phyloP scores from a whole-genome alignment of 108 stramenopile species.

The Pseudonitzschia delicatissima region DNA sequence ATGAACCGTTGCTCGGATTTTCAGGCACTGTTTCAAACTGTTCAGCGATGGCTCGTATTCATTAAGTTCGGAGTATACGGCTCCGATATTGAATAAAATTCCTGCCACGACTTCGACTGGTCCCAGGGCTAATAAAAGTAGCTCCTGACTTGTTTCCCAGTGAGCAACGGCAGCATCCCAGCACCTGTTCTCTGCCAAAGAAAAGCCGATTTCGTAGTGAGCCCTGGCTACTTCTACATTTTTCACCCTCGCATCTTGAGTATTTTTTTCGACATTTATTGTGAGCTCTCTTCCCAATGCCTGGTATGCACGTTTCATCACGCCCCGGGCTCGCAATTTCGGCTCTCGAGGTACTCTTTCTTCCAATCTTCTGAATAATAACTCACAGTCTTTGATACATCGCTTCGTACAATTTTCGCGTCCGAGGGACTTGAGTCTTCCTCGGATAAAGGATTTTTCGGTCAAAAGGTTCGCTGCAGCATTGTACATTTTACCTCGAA shows the following conservation, averaged over 20 bases:
- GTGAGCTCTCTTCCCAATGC: slow-evolving; percentile 38
- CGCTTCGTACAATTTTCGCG: slow-evolving; percentile 55
- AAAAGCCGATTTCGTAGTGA: slow-evolving; percentile 71
- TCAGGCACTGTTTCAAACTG: slow-evolving; percentile 50
- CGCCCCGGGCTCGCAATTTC: slow-evolving; percentile 32
- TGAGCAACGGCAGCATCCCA: slow-evolving; percentile 66
- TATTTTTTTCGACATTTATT: slow-evolving; percentile 34
- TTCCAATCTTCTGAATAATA: slow-evolving; percentile 38
- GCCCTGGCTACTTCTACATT: slow-evolving; percentile 59
- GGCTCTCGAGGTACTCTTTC: slow-evolving; percentile 23
- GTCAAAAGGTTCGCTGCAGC: slow-evolving; percentile 52
- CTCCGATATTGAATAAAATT: slow-evolving; percentile 61
- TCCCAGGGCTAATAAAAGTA: slow-evolving; percentile 46
- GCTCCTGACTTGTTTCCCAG: slow-evolving; percentile 66
- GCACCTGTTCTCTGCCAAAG: slow-evolving; percentile 64
- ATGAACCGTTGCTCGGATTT: slow-evolving; percentile 49
- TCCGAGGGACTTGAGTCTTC: slow-evolving; percentile 57
- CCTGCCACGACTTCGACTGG: slow-evolving; percentile 61
- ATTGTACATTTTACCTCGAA: slow-evolving; percentile 61
- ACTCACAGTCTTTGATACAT: slow-evolving; percentile 68
- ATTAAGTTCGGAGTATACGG: slow-evolving; percentile 56
- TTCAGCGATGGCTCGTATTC: slow-evolving; percentile 55
- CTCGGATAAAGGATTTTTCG: slow-evolving; percentile 63
- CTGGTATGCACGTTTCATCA: slow-evolving; percentile 45
- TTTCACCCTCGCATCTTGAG: slow-evolving; percentile 33